Percentiles rank a stretch among this genome's conserved stretches.
These are phyloP conservation scores for Skeletonema marinoi DNA, from an alignment of 108 stramenopile species.

Conservation along the genomic window DNA sequence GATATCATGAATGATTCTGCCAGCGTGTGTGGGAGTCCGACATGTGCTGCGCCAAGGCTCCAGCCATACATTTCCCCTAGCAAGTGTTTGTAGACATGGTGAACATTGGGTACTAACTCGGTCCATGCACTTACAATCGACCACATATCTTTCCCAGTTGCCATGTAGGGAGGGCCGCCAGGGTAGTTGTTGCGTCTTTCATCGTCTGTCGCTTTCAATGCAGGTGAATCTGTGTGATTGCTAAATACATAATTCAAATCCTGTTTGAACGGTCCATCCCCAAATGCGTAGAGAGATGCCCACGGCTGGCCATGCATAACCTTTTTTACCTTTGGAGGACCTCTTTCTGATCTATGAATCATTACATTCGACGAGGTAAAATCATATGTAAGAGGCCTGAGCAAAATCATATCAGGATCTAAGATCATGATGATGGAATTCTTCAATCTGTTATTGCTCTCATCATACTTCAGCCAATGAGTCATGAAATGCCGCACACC, in stretches of 20 bases:
- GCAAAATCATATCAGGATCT: constrained; percentile 84
- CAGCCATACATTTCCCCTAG: constrained; percentile 95
- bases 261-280: constrained; percentile 70
- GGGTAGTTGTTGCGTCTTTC: constrained; percentile 56
- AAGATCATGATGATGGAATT: constrained; percentile 73
- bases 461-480: constrained; percentile 60
- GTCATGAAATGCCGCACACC: constrained; percentile 86
- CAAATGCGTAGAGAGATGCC: constrained; percentile 90
- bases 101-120: constrained; percentile 68
- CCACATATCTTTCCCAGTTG: constrained; percentile 74
- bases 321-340: constrained; percentile 32
- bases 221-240: constrained; percentile 51
- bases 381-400: constrained; percentile 83
- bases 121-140: constrained; percentile 67
- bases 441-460: constrained; percentile 54
- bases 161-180: constrained; percentile 83
- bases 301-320: constrained; percentile 91
- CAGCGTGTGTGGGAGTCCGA: constrained; percentile 61
- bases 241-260: constrained; percentile 55
- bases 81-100: constrained; percentile 66
- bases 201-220: constrained; percentile 29
- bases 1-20: constrained; percentile 78
- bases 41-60: constrained; percentile 82
- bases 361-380: constrained; percentile 67
- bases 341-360: constrained; percentile 37